phyloP scores from a whole-genome alignment of 2,329 filamentous ascomycete genomes.

The Bisporella sp. region DNA sequence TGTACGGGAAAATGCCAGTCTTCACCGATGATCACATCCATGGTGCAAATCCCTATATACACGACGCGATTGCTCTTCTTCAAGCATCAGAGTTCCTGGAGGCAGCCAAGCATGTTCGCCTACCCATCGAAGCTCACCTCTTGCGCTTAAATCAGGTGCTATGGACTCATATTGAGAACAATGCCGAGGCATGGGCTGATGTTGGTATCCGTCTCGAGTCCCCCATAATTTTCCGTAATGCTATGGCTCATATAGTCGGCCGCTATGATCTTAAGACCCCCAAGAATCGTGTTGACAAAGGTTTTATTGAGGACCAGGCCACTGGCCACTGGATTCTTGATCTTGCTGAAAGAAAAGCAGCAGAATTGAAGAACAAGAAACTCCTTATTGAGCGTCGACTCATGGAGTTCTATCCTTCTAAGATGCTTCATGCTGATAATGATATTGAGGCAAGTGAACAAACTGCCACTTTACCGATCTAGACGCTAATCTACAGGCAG shows the following conservation, averaged over 20 bases:
- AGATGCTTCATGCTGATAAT: slow-evolving; percentile 14
- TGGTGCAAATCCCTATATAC: slow-evolving; percentile 6
- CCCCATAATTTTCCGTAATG: slow-evolving; percentile 22
- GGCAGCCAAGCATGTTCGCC: slow-evolving; percentile 12
- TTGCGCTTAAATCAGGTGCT: slow-evolving; percentile 18
- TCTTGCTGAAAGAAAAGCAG: slow-evolving; percentile 14
- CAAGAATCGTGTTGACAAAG: slow-evolving; percentile 8
- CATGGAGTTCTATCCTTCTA: slow-evolving; percentile 15
- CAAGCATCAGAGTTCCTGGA: slow-evolving; percentile 15
- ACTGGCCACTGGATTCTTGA: slow-evolving; percentile 6
- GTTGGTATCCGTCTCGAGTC: slow-evolving; percentile 19
- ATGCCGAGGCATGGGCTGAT: slow-evolving; percentile 19
- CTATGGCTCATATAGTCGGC: slow-evolving; percentile 22
- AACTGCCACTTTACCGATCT: too few relatives aligned
- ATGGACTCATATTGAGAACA: slow-evolving; percentile 16
- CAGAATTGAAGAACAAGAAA: slow-evolving; percentile 17
- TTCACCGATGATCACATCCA: slow-evolving; percentile 7
- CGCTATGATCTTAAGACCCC: slow-evolving; percentile 8
- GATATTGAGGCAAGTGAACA: too few relatives aligned
- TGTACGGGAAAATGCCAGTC: slow-evolving; percentile 15
- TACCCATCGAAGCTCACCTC: slow-evolving; percentile 18
- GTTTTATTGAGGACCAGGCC: slow-evolving; percentile 1
- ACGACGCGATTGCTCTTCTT: slow-evolving; percentile 15
- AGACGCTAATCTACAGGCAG: not conserved
- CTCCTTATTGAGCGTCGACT: slow-evolving; percentile 16